Evolutionary conservation across 495 filamentous ascomycete species (phyloP), one percentile per base, ranked within the genome.

Genomic region (Penicillium manginii): DNA sequence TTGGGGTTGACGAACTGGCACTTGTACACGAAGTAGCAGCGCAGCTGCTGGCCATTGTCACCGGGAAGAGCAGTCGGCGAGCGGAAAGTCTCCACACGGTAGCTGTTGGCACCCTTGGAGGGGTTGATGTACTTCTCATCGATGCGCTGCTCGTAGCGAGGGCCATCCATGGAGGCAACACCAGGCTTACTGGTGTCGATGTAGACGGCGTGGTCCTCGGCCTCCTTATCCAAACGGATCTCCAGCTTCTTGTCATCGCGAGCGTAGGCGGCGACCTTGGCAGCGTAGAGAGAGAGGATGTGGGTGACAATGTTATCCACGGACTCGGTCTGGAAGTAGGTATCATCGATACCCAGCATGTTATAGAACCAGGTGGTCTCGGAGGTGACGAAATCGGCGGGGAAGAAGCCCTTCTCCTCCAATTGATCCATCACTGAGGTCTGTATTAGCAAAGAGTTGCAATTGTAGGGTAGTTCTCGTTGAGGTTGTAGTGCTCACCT

Each of bases 11-110:
- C 88, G 68, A 97, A 98, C 64, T 88, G 83, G 71, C 93, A 96
- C 75, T 96, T 89, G 74, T 98, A 98, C 54, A 98, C 92, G 68
- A 98, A 98, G 78, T 98, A 98, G 78, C 94, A 98, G 55, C 94
- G 90, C 42, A 98, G 80, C 54, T 93, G 89, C 50, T 92, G 86
- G 69, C 91, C 88, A 52, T 77, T 64, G 56, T 89, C 86, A 11
- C 89, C 89, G 2, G 91, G 92, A n/a, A 88, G 78, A 19, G 81
- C 71, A 51, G 82, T 86, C 2, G 81, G 78, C 0, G 94, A 98
- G 48, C 94, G 88, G 83, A 98, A 98, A 35, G 92, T 96, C 81
- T 98, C 94, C 31, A 98, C 91, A 22, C 94, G 90, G 79, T 92
- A 98, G 61, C 85, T 87, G 64, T 86, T 83, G 49, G 78, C 75